Conservation (phyloP, 805 yeast species). For the Yamadazyma ubonensis region DNA sequence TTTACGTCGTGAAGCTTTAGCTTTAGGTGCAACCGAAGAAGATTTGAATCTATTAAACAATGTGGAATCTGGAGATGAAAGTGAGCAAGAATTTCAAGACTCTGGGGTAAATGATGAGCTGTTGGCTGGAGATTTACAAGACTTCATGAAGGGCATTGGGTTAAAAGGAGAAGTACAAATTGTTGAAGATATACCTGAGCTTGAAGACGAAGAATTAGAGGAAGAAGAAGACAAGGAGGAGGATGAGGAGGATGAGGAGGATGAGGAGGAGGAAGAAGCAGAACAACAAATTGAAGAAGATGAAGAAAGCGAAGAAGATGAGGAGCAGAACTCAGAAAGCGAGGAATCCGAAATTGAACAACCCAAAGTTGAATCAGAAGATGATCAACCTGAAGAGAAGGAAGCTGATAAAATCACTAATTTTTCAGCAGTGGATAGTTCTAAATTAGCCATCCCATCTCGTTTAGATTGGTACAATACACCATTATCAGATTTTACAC, state of each 20-base stretch:
- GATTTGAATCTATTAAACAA: slow-evolving; percentile 67
- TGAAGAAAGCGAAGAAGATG: slow-evolving; percentile 20
- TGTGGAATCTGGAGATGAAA: slow-evolving; percentile 49
- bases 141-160: slow-evolving; percentile 69
- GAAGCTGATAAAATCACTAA: slow-evolving; percentile 31
- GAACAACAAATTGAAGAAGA: slow-evolving; percentile 11
- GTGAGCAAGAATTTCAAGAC: slow-evolving; percentile 53
- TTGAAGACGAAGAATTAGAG: slow-evolving; percentile 24
- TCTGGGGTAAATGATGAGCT: slow-evolving; percentile 31
- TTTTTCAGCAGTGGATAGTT: slow-evolving; percentile 52
- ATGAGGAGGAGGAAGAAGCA: slow-evolving; percentile 19
- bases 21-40: slow-evolving; percentile 83
- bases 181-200: slow-evolving; percentile 27
- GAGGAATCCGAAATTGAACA: slow-evolving; percentile 10
- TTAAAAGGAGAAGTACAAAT: slow-evolving; percentile 43
- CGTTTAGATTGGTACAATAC: slow-evolving; percentile 75
- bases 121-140: slow-evolving; percentile 54
- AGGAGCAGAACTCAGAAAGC: slow-evolving; percentile 13
- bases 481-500: slow-evolving; percentile 30
- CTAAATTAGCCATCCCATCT: slow-evolving; percentile 57
- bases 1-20: slow-evolving; percentile 70
- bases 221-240: slow-evolving; percentile 29
- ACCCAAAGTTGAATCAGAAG: slow-evolving; percentile 17
- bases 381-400: slow-evolving; percentile 13
- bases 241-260: slow-evolving; percentile 10